Conservation (phyloP, 73 alveolate genomes). For the Paramecium sonneborni region DNA sequence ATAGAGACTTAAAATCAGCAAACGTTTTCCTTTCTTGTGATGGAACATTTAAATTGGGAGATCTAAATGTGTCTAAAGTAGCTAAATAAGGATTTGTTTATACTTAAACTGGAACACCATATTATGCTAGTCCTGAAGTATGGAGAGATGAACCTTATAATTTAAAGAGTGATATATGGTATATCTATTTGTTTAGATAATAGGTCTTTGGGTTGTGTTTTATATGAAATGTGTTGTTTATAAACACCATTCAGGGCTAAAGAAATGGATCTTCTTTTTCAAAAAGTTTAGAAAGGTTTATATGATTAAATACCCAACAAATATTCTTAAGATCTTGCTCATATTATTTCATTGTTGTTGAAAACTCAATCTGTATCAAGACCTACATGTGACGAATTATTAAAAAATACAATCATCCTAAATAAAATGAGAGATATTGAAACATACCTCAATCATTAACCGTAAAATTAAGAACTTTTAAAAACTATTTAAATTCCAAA, state of each 20-base stretch:
- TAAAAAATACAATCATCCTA: background rate
- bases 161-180: conserved; percentile 74
- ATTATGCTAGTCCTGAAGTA: conserved; percentile 76
- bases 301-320: conserved; percentile 43
- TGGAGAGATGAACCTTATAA: conserved; percentile 76
- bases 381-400: conserved; percentile 56
- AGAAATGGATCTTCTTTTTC: conserved; percentile 80
- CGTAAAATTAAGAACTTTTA: background rate
- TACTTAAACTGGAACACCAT: conserved; percentile 81
- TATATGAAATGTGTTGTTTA: conserved; percentile 75
- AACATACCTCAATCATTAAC: background rate
- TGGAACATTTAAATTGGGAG: conserved; percentile 81
- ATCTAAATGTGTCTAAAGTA: conserved; percentile 73
- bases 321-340: conserved; percentile 50
- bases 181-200: background rate
- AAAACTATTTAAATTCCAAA: conserved; percentile 23
- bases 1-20: conserved; percentile 81
- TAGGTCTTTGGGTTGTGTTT: conserved; percentile 74
- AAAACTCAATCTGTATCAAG: background rate
- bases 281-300: conserved; percentile 62
- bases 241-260: conserved; percentile 84
- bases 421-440: background rate
- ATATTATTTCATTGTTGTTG: conserved; percentile 9
- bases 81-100: conserved; percentile 73
- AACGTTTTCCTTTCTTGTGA: conserved; percentile 81